These are phyloP conservation scores for Neophaeococcomyces mojaviensis DNA, from an alignment of 2,329 filamentous ascomycete genomes.

Conservation along the genomic window DNA sequence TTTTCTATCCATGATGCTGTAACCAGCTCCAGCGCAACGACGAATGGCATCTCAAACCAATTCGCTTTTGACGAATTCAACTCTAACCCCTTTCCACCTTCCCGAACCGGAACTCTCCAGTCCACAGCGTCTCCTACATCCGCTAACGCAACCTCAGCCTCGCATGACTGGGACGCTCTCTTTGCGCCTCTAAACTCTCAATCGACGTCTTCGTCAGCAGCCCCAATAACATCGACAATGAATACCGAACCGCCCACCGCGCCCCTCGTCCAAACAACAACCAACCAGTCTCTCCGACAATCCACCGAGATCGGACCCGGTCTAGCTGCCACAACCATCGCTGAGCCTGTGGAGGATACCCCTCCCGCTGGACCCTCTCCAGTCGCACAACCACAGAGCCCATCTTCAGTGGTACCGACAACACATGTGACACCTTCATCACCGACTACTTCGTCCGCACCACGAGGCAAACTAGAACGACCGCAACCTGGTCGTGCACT, in stretches of 20 bases:
- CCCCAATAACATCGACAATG: not conserved
- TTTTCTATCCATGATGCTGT: constrained; percentile 12
- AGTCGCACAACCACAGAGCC: not conserved
- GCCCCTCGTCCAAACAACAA: not conserved
- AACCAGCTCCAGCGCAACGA: constrained; percentile 16
- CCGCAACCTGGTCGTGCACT: constrained; percentile 46
- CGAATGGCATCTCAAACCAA: constrained; percentile 22
- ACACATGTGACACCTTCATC: not conserved
- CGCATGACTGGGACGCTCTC: constrained; percentile 89
- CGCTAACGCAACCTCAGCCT: constrained; percentile 33
- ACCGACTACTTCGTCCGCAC: constrained; percentile 6
- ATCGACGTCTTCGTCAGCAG: constrained; percentile 35
- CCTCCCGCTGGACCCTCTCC: not conserved
- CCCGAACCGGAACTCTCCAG: constrained; percentile 1
- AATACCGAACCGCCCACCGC: not conserved
- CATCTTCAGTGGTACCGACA: not conserved
- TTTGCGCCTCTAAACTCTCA: constrained; percentile 50
- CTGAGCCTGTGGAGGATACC: not conserved
- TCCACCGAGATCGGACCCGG: not conserved
- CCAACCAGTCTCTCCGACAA: not conserved
- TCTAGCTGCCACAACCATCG: constrained; percentile 4
- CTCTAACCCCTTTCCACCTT: constrained; percentile 2
- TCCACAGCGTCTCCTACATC: constrained; percentile 33
- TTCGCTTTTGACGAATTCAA: constrained; percentile 47
- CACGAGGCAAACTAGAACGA: constrained; percentile 15